A percentile compares a stretch with the other conserved stretches of the same genome.
Conservation (phyloP, 73 alveolate genomes). For the Symbiodinium pilosum region DNA sequence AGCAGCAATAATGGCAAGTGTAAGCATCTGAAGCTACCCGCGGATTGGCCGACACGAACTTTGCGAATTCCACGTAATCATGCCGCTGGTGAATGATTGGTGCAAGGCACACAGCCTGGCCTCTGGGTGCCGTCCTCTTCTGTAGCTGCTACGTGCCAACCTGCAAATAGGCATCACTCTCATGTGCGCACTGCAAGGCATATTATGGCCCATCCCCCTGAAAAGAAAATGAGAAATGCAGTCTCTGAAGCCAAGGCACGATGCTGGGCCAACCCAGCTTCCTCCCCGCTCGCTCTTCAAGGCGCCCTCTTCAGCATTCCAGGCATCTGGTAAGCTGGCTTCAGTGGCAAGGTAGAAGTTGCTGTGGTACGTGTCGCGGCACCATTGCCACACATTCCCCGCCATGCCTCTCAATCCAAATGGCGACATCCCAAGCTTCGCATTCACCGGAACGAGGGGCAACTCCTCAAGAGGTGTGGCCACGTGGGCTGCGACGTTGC, state of each 20-base stretch:
- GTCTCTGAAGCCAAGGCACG: neutral
- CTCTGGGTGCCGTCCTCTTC: conserved; percentile 88
- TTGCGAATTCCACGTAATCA: no score
- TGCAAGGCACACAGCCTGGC: no score
- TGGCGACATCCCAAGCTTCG: conserved; percentile 32
- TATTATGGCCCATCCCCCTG: no score
- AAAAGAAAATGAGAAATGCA: no score
- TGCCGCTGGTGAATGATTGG: no score
- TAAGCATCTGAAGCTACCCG: no score
- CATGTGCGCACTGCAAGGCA: no score
- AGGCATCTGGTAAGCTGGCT: conserved; percentile 24
- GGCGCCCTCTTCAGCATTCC: conserved; percentile 79
- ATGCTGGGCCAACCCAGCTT: conserved; percentile 84
- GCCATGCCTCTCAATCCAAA: conserved; percentile 87
- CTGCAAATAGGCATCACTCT: neutral
- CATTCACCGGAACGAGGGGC: conserved; percentile 47
- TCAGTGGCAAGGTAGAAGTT: conserved; percentile 42
- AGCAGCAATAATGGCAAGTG: no score
- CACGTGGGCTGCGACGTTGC: neutral
- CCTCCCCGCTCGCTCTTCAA: conserved; percentile 82
- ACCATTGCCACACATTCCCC: conserved; percentile 93
- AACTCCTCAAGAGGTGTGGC: conserved; percentile 64
- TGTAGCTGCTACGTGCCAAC: conserved; percentile 88
- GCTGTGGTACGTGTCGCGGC: conserved; percentile 85
- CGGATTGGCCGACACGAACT: no score